These are phyloP conservation scores for Croton setiger DNA, from an alignment of 441 rosid species.

Conservation along the genomic window DNA sequence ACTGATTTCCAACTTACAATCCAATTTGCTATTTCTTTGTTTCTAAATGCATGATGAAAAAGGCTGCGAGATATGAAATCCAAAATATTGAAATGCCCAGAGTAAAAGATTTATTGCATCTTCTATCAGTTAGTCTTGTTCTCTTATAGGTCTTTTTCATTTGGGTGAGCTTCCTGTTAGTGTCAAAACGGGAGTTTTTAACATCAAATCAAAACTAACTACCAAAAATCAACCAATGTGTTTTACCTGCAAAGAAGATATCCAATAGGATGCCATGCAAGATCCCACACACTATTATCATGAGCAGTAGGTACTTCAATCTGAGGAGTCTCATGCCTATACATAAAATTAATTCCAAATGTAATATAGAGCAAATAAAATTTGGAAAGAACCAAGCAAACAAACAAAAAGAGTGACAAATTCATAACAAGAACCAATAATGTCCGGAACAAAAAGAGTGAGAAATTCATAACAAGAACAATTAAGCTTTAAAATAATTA, in stretches of 20 bases:
- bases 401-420: background rate
- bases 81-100: background rate
- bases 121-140: background rate
- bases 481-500: too few relatives aligned
- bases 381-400: background rate
- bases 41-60: background rate
- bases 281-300: conserved; percentile 95
- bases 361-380: conserved; percentile 2
- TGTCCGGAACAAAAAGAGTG: too few relatives aligned
- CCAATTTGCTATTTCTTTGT: background rate
- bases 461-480: background rate
- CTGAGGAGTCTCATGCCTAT: conserved; percentile 95
- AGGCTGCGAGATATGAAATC: background rate
- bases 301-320: conserved; percentile 80
- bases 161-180: background rate
- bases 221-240: conserved; percentile 1
- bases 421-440: background rate
- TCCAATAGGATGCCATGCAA: conserved; percentile 99
- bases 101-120: background rate
- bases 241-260: conserved; percentile 94
- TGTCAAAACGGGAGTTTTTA: background rate
- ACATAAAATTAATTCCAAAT: conserved; percentile 23
- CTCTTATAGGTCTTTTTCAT: background rate
- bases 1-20: background rate
- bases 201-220: background rate